phyloP scores from a whole-genome alignment of 768 basidiomycete species.

The Tulasnella sp. region DNA sequence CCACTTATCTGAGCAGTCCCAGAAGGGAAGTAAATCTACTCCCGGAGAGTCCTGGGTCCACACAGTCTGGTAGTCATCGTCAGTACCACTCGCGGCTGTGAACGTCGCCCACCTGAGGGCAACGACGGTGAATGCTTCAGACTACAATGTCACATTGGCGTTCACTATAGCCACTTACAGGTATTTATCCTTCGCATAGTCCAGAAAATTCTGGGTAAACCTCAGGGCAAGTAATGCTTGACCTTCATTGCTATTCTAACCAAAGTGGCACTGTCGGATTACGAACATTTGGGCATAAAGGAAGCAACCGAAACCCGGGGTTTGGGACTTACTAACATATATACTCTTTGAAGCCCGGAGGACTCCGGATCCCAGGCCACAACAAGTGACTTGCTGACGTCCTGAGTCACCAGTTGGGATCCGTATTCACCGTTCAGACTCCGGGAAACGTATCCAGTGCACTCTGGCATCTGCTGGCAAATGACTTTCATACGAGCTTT shows the following conservation, averaged over 20 bases:
- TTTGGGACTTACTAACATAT: neutral
- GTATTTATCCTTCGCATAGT: neutral
- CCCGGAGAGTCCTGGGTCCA: neutral
- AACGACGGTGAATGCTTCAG: neutral
- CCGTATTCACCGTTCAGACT: neutral
- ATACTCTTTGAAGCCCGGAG: neutral
- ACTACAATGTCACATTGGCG: neutral
- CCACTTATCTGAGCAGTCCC: neutral
- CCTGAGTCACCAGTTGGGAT: neutral
- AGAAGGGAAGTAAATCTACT: neutral
- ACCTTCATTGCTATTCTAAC: neutral
- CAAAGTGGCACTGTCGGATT: neutral
- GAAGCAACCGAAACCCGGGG: no score
- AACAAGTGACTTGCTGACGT: neutral
- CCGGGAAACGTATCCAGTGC: neutral
- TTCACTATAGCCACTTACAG: neutral
- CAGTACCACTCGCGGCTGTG: neutral
- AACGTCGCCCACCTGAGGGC: neutral
- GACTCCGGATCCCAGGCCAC: neutral
- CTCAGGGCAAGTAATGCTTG: neutral
- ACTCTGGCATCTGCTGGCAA: neutral
- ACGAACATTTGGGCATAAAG: neutral
- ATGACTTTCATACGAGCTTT: neutral
- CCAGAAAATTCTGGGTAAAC: neutral
- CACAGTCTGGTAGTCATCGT: neutral